These are phyloP conservation scores for Gillenia trifoliata DNA, from an alignment of 306 rosid genomes.

Conservation along the genomic window DNA sequence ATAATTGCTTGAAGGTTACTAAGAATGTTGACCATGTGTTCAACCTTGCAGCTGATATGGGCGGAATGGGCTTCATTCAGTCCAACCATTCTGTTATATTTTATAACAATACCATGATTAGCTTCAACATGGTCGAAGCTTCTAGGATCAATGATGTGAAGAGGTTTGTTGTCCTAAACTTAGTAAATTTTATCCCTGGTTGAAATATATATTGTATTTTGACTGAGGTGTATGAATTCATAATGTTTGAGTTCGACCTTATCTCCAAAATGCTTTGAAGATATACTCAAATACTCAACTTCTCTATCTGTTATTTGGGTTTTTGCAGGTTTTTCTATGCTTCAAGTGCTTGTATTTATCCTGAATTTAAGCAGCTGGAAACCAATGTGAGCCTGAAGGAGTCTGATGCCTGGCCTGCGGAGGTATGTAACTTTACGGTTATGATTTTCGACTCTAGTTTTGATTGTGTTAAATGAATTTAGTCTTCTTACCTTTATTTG, in stretches of 20 bases:
- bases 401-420: slow-evolving; percentile 99
- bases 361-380: slow-evolving; percentile 93
- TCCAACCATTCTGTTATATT: slow-evolving; percentile 96
- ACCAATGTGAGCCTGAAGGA: slow-evolving; percentile 98
- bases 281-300: neutral
- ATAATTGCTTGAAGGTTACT: slow-evolving; percentile 84
- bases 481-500: slow-evolving; percentile 3
- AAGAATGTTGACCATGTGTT: slow-evolving; percentile 83
- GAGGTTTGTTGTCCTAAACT: slow-evolving; percentile 47
- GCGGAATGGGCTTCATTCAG: slow-evolving; percentile 99
- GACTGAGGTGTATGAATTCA: neutral
- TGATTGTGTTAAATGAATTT: slow-evolving; percentile 11
- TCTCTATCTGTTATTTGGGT: neutral
- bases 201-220: neutral
- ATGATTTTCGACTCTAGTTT: slow-evolving; percentile 10
- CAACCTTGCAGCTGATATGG: slow-evolving; percentile 99
- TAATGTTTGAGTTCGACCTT: neutral
- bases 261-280: neutral
- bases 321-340: slow-evolving; percentile 85
- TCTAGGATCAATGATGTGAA: slow-evolving; percentile 78
- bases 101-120: slow-evolving; percentile 97
- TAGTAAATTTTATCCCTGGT: neutral
- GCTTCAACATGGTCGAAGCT: slow-evolving; percentile 97
- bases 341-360: slow-evolving; percentile 98
- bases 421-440: slow-evolving; percentile 48